phyloP scores from a whole-genome alignment of 805 yeast species.

The Trichomonascus vanleenenianus region DNA sequence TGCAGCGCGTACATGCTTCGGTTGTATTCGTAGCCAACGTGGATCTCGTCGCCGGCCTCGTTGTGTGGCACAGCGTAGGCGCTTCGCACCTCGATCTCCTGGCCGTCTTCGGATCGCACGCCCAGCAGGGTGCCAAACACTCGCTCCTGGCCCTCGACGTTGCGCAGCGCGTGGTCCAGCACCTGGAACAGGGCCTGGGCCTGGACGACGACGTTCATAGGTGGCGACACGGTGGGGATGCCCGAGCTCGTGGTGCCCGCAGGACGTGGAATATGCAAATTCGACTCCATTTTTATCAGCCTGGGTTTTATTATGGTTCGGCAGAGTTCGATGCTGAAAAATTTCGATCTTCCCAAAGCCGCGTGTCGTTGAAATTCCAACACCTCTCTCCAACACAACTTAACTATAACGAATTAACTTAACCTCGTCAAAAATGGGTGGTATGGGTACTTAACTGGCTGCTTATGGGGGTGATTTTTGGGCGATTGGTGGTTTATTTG shows the following conservation, averaged over 20 bases:
- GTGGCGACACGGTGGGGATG: conserved; percentile 17
- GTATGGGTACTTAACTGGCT: too few species aligned
- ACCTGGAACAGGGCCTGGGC: conserved; percentile 63
- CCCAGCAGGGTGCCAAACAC: conserved; percentile 81
- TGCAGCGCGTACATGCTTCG: conserved; percentile 60
- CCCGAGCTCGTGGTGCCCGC: conserved; percentile 14
- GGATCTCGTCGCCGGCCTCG: conserved; percentile 67
- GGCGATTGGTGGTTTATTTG: too few species aligned
- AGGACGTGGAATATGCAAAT: conserved; percentile 19
- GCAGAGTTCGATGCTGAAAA: background rate
- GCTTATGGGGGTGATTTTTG: too few species aligned
- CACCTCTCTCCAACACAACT: too few species aligned
- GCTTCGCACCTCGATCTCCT: conserved; percentile 61
- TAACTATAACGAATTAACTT: too few species aligned
- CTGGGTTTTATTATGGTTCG: background rate
- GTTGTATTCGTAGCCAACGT: conserved; percentile 71
- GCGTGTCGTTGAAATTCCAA: too few species aligned
- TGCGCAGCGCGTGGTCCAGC: conserved; percentile 59
- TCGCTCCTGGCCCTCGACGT: conserved; percentile 46
- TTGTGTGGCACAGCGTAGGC: conserved; percentile 77
- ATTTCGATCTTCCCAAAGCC: background rate
- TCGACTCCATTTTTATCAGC: conserved; percentile 16
- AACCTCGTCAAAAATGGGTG: too few species aligned
- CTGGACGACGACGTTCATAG: conserved; percentile 20
- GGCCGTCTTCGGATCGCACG: conserved; percentile 74